phyloP scores from a whole-genome alignment of 2,329 filamentous ascomycete species.

The Thyridium curvatum region DNA sequence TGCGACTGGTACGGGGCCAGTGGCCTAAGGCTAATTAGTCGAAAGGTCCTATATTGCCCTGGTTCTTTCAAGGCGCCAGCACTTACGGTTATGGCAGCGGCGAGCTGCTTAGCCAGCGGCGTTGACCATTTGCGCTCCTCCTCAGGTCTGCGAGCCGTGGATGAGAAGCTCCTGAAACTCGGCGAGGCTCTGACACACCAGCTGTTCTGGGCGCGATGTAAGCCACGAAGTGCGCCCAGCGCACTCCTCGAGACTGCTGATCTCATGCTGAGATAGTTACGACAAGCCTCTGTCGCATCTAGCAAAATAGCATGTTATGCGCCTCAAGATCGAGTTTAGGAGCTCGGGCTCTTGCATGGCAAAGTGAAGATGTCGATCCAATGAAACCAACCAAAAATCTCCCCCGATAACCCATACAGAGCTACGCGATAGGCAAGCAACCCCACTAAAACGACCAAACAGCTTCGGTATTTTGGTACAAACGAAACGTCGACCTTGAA shows the following conservation, averaged over 20 bases:
- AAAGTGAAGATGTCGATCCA: too few species aligned
- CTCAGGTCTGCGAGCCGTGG: conserved; percentile 13
- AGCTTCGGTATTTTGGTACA: too few species aligned
- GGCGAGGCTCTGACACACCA: conserved; percentile 3
- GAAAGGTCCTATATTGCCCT: background rate
- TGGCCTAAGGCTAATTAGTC: conserved; percentile 38
- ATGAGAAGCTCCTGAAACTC: conserved; percentile 17
- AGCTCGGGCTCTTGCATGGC: too few species aligned
- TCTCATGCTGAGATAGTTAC: conserved; percentile 1
- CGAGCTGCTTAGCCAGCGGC: conserved; percentile 79
- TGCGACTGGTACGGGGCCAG: conserved; percentile 85
- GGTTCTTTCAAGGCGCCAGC: background rate
- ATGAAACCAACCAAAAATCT: too few species aligned
- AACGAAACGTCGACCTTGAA: too few species aligned
- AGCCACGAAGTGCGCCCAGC: background rate
- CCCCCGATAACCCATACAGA: too few species aligned
- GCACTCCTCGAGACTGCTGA: background rate
- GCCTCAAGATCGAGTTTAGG: too few species aligned
- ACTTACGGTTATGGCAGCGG: conserved; percentile 75
- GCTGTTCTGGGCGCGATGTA: background rate
- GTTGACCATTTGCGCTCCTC: conserved; percentile 74
- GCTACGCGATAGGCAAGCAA: too few species aligned
- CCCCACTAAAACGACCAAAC: too few species aligned
- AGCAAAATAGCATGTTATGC: too few species aligned
- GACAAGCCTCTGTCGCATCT: conserved; percentile 1